Percentiles rank a stretch among this genome's conserved stretches.
Evolutionary conservation across 768 basidiomycete species (phyloP).

Genomic region (Pleurotus ostreatus): DNA sequence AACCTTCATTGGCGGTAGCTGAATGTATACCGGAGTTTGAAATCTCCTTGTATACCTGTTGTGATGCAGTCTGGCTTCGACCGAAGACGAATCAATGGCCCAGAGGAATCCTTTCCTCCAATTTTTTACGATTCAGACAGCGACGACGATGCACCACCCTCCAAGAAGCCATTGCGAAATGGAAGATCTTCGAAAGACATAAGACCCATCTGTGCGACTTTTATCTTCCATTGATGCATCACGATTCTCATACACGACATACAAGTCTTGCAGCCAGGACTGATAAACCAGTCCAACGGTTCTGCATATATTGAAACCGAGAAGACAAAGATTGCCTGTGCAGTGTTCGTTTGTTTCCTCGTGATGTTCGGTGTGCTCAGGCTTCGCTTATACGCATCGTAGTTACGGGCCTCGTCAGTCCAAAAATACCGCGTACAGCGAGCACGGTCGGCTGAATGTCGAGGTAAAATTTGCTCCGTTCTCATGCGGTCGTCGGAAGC

Average conservation of each 20-base stretch:
- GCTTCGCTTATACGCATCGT: conserved; percentile 9
- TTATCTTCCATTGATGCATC: not conserved
- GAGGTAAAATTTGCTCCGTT: conserved; percentile 98
- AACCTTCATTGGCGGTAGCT: conserved; percentile 64
- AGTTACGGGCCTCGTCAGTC: conserved; percentile 87
- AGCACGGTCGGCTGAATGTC: conserved; percentile 85
- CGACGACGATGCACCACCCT: conserved; percentile 21
- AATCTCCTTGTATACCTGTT: conserved; percentile 12
- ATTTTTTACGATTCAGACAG: conserved; percentile 43
- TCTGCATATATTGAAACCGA: conserved; percentile 96
- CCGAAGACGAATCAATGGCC: conserved; percentile 86
- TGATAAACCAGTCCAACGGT: conserved; percentile 92
- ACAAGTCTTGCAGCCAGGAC: conserved; percentile 81
- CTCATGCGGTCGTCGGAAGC: conserved; percentile 71
- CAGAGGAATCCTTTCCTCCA: conserved; percentile 76
- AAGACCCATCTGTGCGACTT: conserved; percentile 76
- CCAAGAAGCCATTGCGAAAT: conserved; percentile 35
- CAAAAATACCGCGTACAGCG: conserved; percentile 76
- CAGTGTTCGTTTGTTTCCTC: conserved; percentile 63
- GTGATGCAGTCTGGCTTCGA: conserved; percentile 67
- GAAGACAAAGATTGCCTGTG: conserved; percentile 90
- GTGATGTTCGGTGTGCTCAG: not conserved
- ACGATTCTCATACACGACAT: conserved; percentile 15
- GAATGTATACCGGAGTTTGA: conserved; percentile 31
- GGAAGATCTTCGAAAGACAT: conserved; percentile 60